These are phyloP conservation scores for Pueraria montana DNA, from an alignment of 306 rosid species.

Conservation along the genomic window DNA sequence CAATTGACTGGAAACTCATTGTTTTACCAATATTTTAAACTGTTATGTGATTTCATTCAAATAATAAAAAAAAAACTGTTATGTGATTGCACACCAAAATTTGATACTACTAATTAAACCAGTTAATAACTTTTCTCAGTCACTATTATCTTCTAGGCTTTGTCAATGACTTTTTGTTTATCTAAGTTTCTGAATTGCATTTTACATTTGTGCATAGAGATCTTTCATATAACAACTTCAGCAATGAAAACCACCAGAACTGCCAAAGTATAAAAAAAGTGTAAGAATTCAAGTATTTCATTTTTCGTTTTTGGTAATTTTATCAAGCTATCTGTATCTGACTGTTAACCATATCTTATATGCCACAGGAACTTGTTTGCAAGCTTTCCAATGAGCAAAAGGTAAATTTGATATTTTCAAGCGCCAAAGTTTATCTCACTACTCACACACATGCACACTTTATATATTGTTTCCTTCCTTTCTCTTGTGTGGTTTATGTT, in stretches of 20 bases:
- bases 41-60: too few species aligned
- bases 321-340: background rate
- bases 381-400: slow-evolving; percentile 47
- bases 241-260: background rate
- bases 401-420: slow-evolving; percentile 53
- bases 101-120: background rate
- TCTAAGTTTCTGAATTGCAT: slow-evolving; percentile 21
- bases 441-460: background rate
- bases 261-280: slow-evolving; percentile 14
- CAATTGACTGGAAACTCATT: background rate
- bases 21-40: background rate
- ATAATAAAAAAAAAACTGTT: too few species aligned
- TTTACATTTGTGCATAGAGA: slow-evolving; percentile 51
- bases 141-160: background rate
- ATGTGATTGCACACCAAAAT: background rate
- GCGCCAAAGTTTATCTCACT: background rate
- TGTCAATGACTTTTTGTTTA: background rate
- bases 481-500: background rate
- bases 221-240: slow-evolving; percentile 66
- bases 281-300: slow-evolving; percentile 50
- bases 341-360: background rate
- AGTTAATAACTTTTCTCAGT: background rate
- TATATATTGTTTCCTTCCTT: background rate
- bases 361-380: slow-evolving; percentile 64
- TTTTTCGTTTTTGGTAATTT: background rate